Base-by-base conservation (phyloP, 495 filamentous ascomycete genomes). In the Penicillium goetzii region DNA sequence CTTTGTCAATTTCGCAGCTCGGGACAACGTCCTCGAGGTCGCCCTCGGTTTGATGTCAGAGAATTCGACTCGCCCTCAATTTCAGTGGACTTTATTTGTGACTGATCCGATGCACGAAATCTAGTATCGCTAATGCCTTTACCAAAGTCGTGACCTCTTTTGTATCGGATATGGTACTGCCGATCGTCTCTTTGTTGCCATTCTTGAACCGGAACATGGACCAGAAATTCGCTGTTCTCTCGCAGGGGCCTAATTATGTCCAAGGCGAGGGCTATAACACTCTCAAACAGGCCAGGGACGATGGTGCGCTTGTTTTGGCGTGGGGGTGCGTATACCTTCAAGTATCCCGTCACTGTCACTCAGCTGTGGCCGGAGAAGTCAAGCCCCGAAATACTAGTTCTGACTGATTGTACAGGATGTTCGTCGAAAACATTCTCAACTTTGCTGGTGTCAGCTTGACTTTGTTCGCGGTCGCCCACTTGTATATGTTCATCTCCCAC, bases 21-120 rank as follows among this genome's bases (percentile, higher is more conserved):
- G 87, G 52, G 89, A 90, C 59, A 92, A 92, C 62, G 88, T 92
- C 34, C 81, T 92, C 28, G 87, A 91, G 70, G 88, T 92, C 47
- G 89, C 89, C 15, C 85, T 91, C 49, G 89, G 89, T 65, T 79
- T 92, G 74, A 91, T 92, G 87, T 89, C 65, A 69, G 80, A 68
- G 6, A 17, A 26, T 21, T 17, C 61, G 30, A 33, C n/a, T 36
- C 25, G 52, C 12, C 23, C 11, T 25, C 58, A 38, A 3, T 8
- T 17, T 8, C 34, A 4, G 26, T 17, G n/a, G 17, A 11, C 4
- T 41, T 19, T 4, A 10, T 15, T 28, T 33, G 30, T 19, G 25
- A 33, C 52, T 56, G 32, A 66, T 25, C 61, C 33, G 5, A 58
- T n/a, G 3, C 14, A 3, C 17, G 25, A 1, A 9, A 15, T 34